Percentiles rank a stretch among this genome's conserved stretches.
These are phyloP conservation scores for Penicillium arizonense DNA, from an alignment of 495 filamentous ascomycete species.

Conservation along the genomic window DNA sequence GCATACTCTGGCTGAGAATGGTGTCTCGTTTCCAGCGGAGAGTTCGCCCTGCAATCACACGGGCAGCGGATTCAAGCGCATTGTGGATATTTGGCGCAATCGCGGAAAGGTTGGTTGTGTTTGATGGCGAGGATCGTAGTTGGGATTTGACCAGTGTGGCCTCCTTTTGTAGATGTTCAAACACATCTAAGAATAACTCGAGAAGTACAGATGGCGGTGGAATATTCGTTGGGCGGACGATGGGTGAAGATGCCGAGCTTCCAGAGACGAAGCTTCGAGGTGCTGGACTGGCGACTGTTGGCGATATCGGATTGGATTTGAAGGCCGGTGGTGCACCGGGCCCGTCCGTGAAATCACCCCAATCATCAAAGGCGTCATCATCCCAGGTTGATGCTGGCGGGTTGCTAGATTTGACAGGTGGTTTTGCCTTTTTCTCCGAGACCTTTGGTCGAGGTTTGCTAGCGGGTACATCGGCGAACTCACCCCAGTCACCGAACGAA, in stretches of 20 bases:
- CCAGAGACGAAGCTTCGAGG: slow-evolving; percentile 13
- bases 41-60: slow-evolving; percentile 82
- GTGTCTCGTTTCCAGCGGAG: slow-evolving; percentile 87
- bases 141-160: slow-evolving; percentile 25
- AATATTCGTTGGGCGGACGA: slow-evolving; percentile 75
- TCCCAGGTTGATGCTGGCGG: slow-evolving; percentile 53
- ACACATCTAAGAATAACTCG: slow-evolving; percentile 65
- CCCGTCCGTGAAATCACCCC: slow-evolving; percentile 43
- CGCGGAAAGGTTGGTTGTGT: background rate
- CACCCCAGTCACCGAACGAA: slow-evolving; percentile 37
- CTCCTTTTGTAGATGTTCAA: slow-evolving; percentile 49
- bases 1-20: slow-evolving; percentile 82
- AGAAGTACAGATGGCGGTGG: slow-evolving; percentile 85
- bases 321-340: slow-evolving; percentile 16
- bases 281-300: slow-evolving; percentile 5
- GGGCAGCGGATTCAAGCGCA: slow-evolving; percentile 65
- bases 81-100: slow-evolving; percentile 43
- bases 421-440: background rate
- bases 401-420: slow-evolving; percentile 13
- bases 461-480: slow-evolving; percentile 34
- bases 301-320: slow-evolving; percentile 3
- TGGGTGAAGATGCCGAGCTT: slow-evolving; percentile 15
- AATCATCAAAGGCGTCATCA: slow-evolving; percentile 49
- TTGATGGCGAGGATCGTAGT: background rate
- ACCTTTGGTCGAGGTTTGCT: slow-evolving; percentile 10